These are phyloP conservation scores for Aspergillus baeticus DNA, from an alignment of 495 filamentous ascomycete genomes.

Conservation along the genomic window DNA sequence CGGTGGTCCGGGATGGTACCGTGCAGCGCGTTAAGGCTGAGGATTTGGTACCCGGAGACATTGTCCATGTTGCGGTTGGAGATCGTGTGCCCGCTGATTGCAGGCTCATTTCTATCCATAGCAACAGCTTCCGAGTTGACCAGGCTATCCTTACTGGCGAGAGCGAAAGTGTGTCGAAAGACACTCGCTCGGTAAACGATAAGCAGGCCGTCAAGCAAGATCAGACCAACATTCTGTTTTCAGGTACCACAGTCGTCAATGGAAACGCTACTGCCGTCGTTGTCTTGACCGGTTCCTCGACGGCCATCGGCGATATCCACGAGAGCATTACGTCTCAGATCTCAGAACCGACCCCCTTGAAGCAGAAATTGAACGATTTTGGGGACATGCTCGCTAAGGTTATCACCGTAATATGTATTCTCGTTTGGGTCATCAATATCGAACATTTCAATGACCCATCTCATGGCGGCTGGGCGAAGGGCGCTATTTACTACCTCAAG, in stretches of 20 bases:
- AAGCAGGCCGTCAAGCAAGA: slow-evolving; percentile 92
- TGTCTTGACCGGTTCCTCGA: slow-evolving; percentile 84
- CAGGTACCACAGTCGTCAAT: slow-evolving; percentile 94
- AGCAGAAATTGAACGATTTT: slow-evolving; percentile 98
- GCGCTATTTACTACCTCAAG: slow-evolving; percentile 99
- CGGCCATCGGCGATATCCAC: slow-evolving; percentile 98
- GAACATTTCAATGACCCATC: slow-evolving; percentile 92
- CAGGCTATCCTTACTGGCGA: slow-evolving; percentile 98
- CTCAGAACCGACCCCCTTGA: slow-evolving; percentile 93
- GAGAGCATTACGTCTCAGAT: slow-evolving; percentile 98
- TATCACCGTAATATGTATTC: slow-evolving; percentile 91
- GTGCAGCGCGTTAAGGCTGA: slow-evolving; percentile 83
- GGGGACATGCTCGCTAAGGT: slow-evolving; percentile 96
- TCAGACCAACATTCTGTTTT: slow-evolving; percentile 97
- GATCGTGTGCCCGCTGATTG: slow-evolving; percentile 98
- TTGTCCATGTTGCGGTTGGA: slow-evolving; percentile 85
- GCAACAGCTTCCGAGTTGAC: slow-evolving; percentile 94
- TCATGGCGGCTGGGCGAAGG: slow-evolving; percentile 94
- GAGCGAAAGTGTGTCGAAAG: slow-evolving; percentile 95
- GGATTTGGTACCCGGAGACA: slow-evolving; percentile 92
- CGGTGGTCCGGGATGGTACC: slow-evolving; percentile 78
- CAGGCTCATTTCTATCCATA: slow-evolving; percentile 83
- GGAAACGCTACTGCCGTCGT: slow-evolving; percentile 92
- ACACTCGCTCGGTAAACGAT: slow-evolving; percentile 66
- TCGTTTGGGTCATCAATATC: slow-evolving; percentile 98